A percentile compares a stretch with the other conserved stretches of the same genome.
Conservation (phyloP, 2,329 filamentous ascomycete species). For the Talaromyces atroroseus region DNA sequence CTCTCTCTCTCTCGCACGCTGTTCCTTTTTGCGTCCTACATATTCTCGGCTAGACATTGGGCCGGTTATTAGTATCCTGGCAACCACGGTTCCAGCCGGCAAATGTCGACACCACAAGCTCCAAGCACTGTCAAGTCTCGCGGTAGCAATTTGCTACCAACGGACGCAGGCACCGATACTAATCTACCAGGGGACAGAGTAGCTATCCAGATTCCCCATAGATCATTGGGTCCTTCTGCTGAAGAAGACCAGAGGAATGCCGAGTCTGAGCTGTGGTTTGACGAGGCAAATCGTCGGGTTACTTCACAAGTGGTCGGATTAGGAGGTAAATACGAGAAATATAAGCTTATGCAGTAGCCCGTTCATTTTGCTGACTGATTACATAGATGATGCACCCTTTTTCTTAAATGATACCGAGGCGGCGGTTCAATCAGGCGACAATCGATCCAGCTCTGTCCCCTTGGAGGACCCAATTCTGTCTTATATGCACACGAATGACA, state of each 20-base stretch:
- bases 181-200: not conserved
- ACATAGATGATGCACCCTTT: conserved; percentile 34
- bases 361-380: conserved; percentile 23
- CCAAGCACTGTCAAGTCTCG: not conserved
- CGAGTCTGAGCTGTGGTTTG: conserved; percentile 45
- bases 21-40: not conserved
- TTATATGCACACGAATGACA: conserved; percentile 23
- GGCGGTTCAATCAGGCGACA: conserved; percentile 3
- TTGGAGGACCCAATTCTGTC: conserved; percentile 27
- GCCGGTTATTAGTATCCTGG: not conserved
- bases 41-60: not conserved
- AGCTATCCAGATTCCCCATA: not conserved
- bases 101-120: not conserved
- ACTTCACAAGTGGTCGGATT: conserved; percentile 23
- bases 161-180: not conserved
- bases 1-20: not conserved
- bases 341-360: conserved; percentile 16
- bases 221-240: not conserved
- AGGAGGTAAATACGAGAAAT: conserved; percentile 5
- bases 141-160: not conserved
- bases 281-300: conserved; percentile 46
- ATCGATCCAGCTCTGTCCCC: conserved; percentile 17
- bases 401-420: conserved; percentile 21
- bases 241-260: not conserved
- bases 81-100: not conserved